A percentile compares a stretch with the other conserved stretches of the same genome.
phyloP scores from a whole-genome alignment of 2,329 filamentous ascomycete genomes.

The Cladosporium phlei region DNA sequence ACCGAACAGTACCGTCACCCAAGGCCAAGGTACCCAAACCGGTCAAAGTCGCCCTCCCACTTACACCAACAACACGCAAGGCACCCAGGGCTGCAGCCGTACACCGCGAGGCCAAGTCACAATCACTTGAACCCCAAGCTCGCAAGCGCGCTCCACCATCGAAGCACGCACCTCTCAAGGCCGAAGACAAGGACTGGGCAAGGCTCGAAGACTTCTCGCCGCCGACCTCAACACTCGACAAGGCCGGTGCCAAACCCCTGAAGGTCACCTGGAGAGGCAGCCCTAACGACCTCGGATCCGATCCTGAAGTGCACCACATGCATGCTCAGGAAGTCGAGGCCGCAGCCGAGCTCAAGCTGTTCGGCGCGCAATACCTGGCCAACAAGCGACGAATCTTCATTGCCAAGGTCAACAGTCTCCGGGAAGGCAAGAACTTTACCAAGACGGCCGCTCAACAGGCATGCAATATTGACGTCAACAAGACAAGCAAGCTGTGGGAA shows the following conservation, averaged over 20 bases:
- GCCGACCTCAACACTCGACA: slow-evolving; percentile 22
- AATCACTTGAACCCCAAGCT: slow-evolving; percentile 12
- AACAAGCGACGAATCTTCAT: slow-evolving; percentile 91
- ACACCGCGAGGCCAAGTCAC: slow-evolving; percentile 9
- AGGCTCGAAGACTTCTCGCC: slow-evolving; percentile 26
- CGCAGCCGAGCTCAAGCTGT: slow-evolving; percentile 73
- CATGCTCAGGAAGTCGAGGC: slow-evolving; percentile 73
- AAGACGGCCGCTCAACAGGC: slow-evolving; percentile 94
- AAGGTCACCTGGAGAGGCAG: slow-evolving; percentile 15
- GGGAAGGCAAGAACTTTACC: slow-evolving; percentile 75
- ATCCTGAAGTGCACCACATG: slow-evolving; percentile 65
- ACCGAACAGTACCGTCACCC: neutral
- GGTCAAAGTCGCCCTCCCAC: slow-evolving; percentile 2
- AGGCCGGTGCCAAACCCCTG: slow-evolving; percentile 14
- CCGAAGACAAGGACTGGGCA: slow-evolving; percentile 23
- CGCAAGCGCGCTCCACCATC: slow-evolving; percentile 14
- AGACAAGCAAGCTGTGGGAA: slow-evolving; percentile 86
- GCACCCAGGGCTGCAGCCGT: neutral
- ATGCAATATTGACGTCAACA: slow-evolving; percentile 98
- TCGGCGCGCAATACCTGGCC: slow-evolving; percentile 82
- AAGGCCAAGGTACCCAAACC: slow-evolving; percentile 4
- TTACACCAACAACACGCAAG: slow-evolving; percentile 6
- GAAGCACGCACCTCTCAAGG: slow-evolving; percentile 15
- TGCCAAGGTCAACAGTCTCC: slow-evolving; percentile 62
- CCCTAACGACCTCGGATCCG: slow-evolving; percentile 59